Evolutionary conservation across 2,329 filamentous ascomycete genomes (phyloP).

Genomic region (Plectosphaerella cucumerina): DNA sequence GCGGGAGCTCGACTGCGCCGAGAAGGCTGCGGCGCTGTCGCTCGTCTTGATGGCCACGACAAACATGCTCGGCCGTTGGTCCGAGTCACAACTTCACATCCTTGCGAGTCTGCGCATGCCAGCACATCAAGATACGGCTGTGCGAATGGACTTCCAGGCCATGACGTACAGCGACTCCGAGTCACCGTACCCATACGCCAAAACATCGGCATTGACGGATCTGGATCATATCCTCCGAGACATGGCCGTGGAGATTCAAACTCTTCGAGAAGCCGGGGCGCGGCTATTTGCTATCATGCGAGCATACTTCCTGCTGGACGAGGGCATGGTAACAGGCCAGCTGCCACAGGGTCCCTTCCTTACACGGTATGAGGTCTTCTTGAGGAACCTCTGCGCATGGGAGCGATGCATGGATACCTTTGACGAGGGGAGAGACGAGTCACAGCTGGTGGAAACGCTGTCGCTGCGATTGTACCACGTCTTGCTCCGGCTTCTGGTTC

Average conservation of each 20-base stretch:
- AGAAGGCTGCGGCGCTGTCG: constrained; percentile 23
- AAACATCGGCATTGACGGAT: neutral
- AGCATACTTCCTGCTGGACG: neutral
- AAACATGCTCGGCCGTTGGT: constrained; percentile 24
- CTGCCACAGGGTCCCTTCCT: neutral
- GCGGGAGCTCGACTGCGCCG: constrained; percentile 18
- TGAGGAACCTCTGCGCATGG: neutral
- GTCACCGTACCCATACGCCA: constrained; percentile 22
- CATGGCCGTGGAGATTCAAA: neutral
- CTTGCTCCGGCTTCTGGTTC: constrained; percentile 14
- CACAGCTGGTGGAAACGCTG: too few relatives aligned
- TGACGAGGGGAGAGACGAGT: neutral
- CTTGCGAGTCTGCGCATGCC: constrained; percentile 22
- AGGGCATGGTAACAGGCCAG: neutral
- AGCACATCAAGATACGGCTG: constrained; percentile 13
- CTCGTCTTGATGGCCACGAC: constrained; percentile 25
- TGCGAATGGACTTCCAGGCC: constrained; percentile 26
- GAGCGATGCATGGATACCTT: neutral
- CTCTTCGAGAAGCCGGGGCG: neutral
- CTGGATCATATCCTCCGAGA: neutral
- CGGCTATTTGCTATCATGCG: neutral
- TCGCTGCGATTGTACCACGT: constrained; percentile 23
- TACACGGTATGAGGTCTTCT: neutral
- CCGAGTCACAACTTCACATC: constrained; percentile 25
- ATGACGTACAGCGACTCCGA: constrained; percentile 26